Percentiles rank a stretch among this genome's conserved stretches.
phyloP scores from a whole-genome alignment of 495 filamentous ascomycete genomes.

The Mycothermus thermophilus region DNA sequence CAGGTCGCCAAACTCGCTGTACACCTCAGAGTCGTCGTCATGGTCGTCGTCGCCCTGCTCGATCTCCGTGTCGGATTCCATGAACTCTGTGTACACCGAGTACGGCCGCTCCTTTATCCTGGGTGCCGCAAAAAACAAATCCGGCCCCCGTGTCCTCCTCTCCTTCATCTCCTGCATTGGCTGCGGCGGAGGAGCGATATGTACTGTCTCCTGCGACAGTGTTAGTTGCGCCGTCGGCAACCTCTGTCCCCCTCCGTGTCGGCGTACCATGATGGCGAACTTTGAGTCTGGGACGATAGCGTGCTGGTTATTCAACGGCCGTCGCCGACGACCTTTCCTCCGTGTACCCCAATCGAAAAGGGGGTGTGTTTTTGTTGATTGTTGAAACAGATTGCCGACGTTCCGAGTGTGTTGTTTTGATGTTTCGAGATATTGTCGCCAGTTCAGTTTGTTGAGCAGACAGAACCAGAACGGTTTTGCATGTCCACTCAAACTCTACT shows the following conservation, averaged over 20 bases:
- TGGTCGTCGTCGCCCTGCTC: conserved; percentile 45
- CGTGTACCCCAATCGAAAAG: no score
- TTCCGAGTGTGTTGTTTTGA: background rate
- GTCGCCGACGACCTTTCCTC: no score
- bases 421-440: background rate
- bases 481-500: conserved; percentile 9
- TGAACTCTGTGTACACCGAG: conserved; percentile 57
- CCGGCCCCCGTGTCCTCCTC: conserved; percentile 24
- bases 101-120: conserved; percentile 34
- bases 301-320: no score
- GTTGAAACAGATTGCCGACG: no score
- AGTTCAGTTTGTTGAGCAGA: conserved; percentile 1
- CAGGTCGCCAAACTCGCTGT: conserved; percentile 36
- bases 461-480: conserved; percentile 8
- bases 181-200: conserved; percentile 8
- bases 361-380: conserved; percentile 6
- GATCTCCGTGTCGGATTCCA: conserved; percentile 55
- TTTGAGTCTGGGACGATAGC: background rate
- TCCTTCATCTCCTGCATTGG: conserved; percentile 33
- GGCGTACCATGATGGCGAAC: conserved; percentile 15
- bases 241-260: background rate
- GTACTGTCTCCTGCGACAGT: conserved; percentile 12
- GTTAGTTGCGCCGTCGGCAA: conserved; percentile 5
- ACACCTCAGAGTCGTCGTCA: conserved; percentile 37
- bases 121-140: conserved; percentile 30